Evolutionary conservation across 805 yeast genomes (phyloP).

Genomic region (Torulaspora delbrueckii): DNA sequence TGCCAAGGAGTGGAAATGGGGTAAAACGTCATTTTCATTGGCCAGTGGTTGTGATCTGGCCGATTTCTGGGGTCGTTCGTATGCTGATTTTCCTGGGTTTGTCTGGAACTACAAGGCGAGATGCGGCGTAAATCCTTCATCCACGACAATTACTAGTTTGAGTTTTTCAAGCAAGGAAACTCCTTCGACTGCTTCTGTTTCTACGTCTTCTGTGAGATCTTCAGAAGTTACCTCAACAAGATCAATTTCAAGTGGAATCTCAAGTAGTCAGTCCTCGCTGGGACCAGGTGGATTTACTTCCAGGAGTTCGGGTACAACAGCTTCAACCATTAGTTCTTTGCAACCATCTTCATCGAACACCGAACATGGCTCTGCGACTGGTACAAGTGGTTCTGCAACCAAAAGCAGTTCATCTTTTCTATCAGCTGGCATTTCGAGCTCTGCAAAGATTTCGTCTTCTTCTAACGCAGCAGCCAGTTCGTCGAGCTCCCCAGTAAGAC

Average conservation of each 20-base stretch:
- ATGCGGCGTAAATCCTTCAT: background rate
- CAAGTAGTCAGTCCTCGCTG: background rate
- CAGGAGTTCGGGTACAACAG: background rate
- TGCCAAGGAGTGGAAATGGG: constrained; percentile 16
- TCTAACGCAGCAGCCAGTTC: background rate
- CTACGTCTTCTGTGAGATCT: background rate
- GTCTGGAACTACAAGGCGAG: constrained; percentile 13
- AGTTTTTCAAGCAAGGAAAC: background rate
- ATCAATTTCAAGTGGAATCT: too few relatives aligned
- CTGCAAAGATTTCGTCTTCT: background rate
- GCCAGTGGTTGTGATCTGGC: constrained; percentile 19
- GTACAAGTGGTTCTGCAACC: too few relatives aligned
- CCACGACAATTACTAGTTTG: background rate
- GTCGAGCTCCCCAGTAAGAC: background rate
- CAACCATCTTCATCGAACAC: too few relatives aligned
- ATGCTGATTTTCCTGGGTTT: constrained; percentile 21
- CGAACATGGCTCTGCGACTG: too few relatives aligned
- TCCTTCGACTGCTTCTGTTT: background rate
- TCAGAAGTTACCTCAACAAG: background rate
- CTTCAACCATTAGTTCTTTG: background rate
- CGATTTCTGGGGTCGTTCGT: constrained; percentile 19
- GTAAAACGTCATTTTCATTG: constrained; percentile 16
- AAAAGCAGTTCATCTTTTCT: too few relatives aligned
- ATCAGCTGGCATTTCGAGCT: background rate
- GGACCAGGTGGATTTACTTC: background rate